Percentiles rank a stretch among this genome's conserved stretches.
These are phyloP conservation scores for Rhizomucor pusillus DNA, from an alignment of 371 early-diverging fungal species.

Conservation along the genomic window DNA sequence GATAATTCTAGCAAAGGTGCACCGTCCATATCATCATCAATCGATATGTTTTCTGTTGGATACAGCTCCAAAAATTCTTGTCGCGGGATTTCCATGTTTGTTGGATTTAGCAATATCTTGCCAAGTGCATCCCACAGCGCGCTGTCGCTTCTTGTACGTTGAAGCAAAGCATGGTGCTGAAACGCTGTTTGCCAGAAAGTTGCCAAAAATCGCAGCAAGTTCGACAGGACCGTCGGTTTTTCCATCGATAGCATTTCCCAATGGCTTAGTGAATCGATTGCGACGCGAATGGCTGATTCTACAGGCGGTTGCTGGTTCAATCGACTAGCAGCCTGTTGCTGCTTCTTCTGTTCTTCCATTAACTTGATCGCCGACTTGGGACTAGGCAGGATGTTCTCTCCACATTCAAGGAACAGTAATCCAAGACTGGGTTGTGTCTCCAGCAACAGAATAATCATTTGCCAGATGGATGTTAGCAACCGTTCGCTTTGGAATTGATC, in stretches of 20 bases:
- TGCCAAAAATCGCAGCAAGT: conserved; percentile 36
- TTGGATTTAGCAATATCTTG: conserved; percentile 34
- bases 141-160: conserved; percentile 41
- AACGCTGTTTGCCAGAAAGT: conserved; percentile 49
- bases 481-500: conserved; percentile 29
- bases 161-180: conserved; percentile 46
- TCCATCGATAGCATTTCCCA: conserved; percentile 37
- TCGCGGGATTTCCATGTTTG: conserved; percentile 10
- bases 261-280: conserved; percentile 26
- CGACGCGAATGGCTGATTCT: conserved; percentile 42
- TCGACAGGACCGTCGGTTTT: conserved; percentile 39
- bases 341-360: conserved; percentile 58
- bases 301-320: background rate
- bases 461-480: conserved; percentile 39
- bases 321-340: conserved; percentile 32
- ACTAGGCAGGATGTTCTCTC: conserved; percentile 50
- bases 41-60: background rate
- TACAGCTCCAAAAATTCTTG: background rate
- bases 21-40: conserved; percentile 1
- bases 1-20: conserved; percentile 3
- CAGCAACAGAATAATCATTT: conserved; percentile 32
- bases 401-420: conserved; percentile 46
- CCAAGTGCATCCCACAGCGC: conserved; percentile 40
- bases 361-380: conserved; percentile 50
- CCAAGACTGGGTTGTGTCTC: conserved; percentile 46